Evolutionary conservation across 2,329 filamentous ascomycete genomes (phyloP).

Genomic region (Xylariaceae sp.): DNA sequence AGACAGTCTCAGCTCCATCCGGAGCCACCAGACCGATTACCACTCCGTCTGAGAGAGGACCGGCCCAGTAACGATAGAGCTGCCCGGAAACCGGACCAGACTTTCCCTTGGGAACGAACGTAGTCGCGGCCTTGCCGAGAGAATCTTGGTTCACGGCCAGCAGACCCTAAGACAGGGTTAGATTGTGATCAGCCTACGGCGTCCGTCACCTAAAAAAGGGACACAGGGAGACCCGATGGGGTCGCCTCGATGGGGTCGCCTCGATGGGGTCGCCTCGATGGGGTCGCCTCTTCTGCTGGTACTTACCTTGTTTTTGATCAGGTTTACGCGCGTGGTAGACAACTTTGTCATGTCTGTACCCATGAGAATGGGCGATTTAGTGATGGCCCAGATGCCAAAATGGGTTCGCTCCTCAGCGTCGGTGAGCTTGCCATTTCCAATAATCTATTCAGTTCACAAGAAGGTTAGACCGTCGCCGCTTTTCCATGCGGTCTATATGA

Average conservation of each 20-base stretch:
- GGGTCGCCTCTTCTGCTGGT: not conserved
- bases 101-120: not conserved
- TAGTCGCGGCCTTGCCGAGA: not conserved
- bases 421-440: conserved; percentile 1
- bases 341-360: not conserved
- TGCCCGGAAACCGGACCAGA: not conserved
- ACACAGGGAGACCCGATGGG: too few species aligned
- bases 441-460: not conserved
- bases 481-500: too few species aligned
- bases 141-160: conserved; percentile 1
- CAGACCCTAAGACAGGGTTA: not conserved
- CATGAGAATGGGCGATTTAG: conserved; percentile 1
- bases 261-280: too few species aligned
- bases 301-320: conserved; percentile 1
- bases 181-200: not conserved
- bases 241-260: too few species aligned
- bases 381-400: not conserved
- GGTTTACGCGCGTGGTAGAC: not conserved
- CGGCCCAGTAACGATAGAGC: conserved; percentile 1
- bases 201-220: too few species aligned
- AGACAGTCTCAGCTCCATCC: conserved; percentile 1
- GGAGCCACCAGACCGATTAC: conserved; percentile 1
- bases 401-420: not conserved
- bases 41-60: conserved; percentile 1
- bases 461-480: not conserved